Conservation (phyloP, 1,284 basidiomycete genomes). For the Afroboletus lepidellus region DNA sequence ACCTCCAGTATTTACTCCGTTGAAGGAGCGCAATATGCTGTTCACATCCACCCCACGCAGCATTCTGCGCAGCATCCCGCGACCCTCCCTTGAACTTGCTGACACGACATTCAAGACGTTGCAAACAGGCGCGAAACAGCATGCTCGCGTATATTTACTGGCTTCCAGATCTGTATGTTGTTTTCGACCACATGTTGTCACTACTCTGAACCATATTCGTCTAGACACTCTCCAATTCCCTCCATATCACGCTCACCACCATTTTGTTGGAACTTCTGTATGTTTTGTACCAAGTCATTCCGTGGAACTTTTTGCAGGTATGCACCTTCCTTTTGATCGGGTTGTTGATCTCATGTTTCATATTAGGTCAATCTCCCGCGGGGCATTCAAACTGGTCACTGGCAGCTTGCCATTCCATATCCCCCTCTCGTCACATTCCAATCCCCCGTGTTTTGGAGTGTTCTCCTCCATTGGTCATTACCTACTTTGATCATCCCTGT, state of each 20-base stretch:
- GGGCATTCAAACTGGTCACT: constrained; percentile 4
- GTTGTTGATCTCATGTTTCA: constrained; percentile 14
- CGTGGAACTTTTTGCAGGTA: constrained; percentile 45
- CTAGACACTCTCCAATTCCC: constrained; percentile 56
- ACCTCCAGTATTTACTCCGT: constrained; percentile 20
- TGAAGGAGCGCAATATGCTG: constrained; percentile 16
- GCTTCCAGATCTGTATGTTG: constrained; percentile 43
- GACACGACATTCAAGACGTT: constrained; percentile 37
- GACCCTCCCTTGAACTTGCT: constrained; percentile 27
- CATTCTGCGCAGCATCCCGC: constrained; percentile 25
- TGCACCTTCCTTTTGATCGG: constrained; percentile 11
- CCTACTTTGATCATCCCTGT: constrained; percentile 56
- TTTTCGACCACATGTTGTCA: neutral
- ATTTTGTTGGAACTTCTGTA: constrained; percentile 47
- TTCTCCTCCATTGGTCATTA: constrained; percentile 55
- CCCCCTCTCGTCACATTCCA: constrained; percentile 45
- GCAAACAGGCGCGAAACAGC: constrained; percentile 21
- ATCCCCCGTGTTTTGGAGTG: constrained; percentile 46
- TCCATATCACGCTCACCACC: constrained; percentile 50
- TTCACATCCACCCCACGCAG: constrained; percentile 31
- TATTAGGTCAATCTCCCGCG: constrained; percentile 20
- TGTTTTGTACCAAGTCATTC: constrained; percentile 45
- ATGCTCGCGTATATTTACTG: constrained; percentile 30
- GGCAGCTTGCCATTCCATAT: constrained; percentile 39
- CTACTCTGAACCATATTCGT: constrained; percentile 8